Conservation (phyloP, 805 yeast species). For the Wickerhamiella alocasiicola region DNA sequence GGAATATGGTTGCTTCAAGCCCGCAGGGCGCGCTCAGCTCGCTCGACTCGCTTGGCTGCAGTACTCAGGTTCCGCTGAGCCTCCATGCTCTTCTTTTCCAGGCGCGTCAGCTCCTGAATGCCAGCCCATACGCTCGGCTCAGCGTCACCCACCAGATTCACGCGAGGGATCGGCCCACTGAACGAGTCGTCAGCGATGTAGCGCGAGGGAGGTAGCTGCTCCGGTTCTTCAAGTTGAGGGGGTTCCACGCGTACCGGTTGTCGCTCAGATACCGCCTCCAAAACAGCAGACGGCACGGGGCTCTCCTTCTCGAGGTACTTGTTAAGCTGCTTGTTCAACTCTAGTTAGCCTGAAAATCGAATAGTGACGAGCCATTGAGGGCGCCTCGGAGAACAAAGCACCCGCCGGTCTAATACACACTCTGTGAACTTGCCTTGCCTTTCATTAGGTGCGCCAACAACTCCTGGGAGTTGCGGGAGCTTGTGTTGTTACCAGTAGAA, state of each 20-base stretch:
- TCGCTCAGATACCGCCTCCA: neutral
- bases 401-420: slow-evolving; percentile 23
- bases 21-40: too few relatives aligned
- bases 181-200: slow-evolving; percentile 19
- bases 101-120: slow-evolving; percentile 13
- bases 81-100: slow-evolving; percentile 8
- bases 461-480: slow-evolving; percentile 50
- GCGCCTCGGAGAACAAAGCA: too few relatives aligned
- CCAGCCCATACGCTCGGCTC: slow-evolving; percentile 20
- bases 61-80: too few relatives aligned
- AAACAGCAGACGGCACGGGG: neutral
- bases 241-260: neutral
- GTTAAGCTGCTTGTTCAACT: slow-evolving; percentile 10
- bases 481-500: too few relatives aligned
- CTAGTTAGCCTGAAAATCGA: slow-evolving; percentile 6
- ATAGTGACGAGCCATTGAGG: too few relatives aligned
- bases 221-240: neutral
- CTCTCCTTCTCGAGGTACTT: slow-evolving; percentile 7
- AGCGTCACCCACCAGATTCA: slow-evolving; percentile 17
- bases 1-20: too few relatives aligned
- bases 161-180: slow-evolving; percentile 16
- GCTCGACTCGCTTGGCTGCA: too few relatives aligned
- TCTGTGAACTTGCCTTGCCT: slow-evolving; percentile 31
- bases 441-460: slow-evolving; percentile 73
- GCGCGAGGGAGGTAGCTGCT: neutral